Base-by-base conservation (phyloP, 768 basidiomycete species). In the Psilocybe tampanensis region DNA sequence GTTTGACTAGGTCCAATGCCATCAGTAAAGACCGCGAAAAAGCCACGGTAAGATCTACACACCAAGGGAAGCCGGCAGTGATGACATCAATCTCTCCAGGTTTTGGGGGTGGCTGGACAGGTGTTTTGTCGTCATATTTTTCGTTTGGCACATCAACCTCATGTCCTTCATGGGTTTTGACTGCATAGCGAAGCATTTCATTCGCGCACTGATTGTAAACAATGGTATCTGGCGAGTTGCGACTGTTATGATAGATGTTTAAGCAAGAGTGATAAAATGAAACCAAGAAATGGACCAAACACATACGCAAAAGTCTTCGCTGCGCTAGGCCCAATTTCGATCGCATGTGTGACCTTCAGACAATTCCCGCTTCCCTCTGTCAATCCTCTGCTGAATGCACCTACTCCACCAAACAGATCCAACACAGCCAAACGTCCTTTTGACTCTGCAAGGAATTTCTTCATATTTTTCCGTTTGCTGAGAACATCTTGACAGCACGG, bases 51-150 rank as follows among this genome's bases (percentile, higher is more conserved):
- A n/a, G 41, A 56, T 13, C 8, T 11, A 53, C 62, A 36, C 61
- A 87, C 90, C 92, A 94, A 33, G 92, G 92, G 60, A 93, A 89
- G 0, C 92, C 92, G 17, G 85, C 80, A 12, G 82, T 71, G 13
- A 93, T 75, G 24, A 85, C 77, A 49, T 91, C 81, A 52, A 89
- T 80, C 2, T 84, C 77, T 5, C 76, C 81, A 7, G 79, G 79
- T 41, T 71, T 71, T 2, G 84, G 83, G 11, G 80, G 81, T 2
- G 65, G 64, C 2, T 83, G 82, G 12, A 86, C 60, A 1, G 64
- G 65, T 1, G 54, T 64, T 8, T 71, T 70, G 8, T 71, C 70
- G 42, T 81, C 74, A 22, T 62, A 74, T 6, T 78, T 68, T 49
- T 79, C 79, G 21, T 65, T 65, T 0, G 83, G 80, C 0, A 68